Base-by-base conservation (phyloP, 345 rosid genomes). In the Cardamine chenopodiifolia region DNA sequence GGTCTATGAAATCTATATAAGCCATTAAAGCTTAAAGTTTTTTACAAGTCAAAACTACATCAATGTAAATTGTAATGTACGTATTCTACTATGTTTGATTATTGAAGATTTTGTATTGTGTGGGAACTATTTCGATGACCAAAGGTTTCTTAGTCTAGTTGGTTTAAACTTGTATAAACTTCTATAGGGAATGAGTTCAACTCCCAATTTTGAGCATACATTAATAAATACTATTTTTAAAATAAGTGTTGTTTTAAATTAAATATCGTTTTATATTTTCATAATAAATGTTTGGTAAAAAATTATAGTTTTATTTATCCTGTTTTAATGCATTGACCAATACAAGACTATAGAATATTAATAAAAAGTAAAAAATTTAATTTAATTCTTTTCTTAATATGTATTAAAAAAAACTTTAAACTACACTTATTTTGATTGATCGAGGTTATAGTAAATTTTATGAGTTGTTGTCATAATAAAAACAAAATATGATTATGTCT, bases 81-180 rank as follows among this genome's bases (percentile, higher is more conserved):
- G 8, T 67, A 23, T 52, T 25, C 13, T 67, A 37, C 23, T 2
- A 10, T 52, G 37, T 68, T 39, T 53, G 26, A 6, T 35, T 23
- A 52, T 22, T 37, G 25, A 52, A 14, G 15, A 11, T 25, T 20
- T 63, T 45, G 20, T 7, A 45, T 7, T 6, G 4, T n/a, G 20
- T 39, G 10, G 6, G 23, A 20, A 4, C 9, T n/a, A 44, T 44
- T n/a, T 44, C 3, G 9, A 44, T 22, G 28, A 50, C 28, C 28
- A 50, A 50, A 50, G 3, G 29, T 11, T 17, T 10, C 28, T 2
- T 50, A 28, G 44, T 48, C 25, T 12, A 18, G 42, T 31, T 49
- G 59, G 32, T 50, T 34, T 34, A 67, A 35, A 50, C 54, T 15
- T 52, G 60, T 13, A 52, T 67, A 8, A 19, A 52, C 61, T 67